Conservation (phyloP, 2,329 filamentous ascomycete species). For the Sarocladium strictum region DNA sequence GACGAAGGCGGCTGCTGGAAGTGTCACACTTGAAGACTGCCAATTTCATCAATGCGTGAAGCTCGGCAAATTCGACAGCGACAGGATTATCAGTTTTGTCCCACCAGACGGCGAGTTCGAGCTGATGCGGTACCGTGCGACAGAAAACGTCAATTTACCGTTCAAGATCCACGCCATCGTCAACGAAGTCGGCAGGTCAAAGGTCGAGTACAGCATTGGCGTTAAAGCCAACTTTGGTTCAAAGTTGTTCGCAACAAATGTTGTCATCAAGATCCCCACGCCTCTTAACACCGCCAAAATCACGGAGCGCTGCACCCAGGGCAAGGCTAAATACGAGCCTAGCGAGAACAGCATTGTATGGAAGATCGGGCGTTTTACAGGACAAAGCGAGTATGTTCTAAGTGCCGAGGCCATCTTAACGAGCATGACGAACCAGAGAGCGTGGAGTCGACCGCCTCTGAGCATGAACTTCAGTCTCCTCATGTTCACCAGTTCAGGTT, state of each 20-base stretch:
- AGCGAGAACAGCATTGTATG: constrained; percentile 97
- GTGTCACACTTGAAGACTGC: constrained; percentile 93
- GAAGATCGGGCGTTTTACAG: constrained; percentile 98
- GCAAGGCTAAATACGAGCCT: constrained; percentile 97
- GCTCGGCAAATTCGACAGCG: constrained; percentile 91
- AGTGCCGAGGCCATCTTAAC: constrained; percentile 90
- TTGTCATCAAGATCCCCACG: constrained; percentile 88
- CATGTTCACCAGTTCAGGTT: constrained; percentile 95
- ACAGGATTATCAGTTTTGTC: constrained; percentile 94
- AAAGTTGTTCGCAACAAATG: constrained; percentile 96
- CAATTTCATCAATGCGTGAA: constrained; percentile 99
- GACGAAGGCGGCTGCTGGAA: constrained; percentile 90
- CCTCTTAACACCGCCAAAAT: constrained; percentile 95
- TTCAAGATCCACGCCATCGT: constrained; percentile 99
- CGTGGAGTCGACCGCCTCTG: constrained; percentile 89
- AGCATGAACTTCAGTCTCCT: constrained; percentile 88
- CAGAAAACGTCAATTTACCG: constrained; percentile 95
- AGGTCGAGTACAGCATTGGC: constrained; percentile 97
- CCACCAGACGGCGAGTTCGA: constrained; percentile 98
- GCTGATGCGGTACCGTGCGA: constrained; percentile 96
- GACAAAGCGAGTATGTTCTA: constrained; percentile 93
- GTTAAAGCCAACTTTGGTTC: constrained; percentile 95
- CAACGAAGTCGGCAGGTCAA: constrained; percentile 92
- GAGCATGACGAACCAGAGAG: constrained; percentile 96
- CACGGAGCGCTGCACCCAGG: constrained; percentile 86